Base-by-base conservation (phyloP, 495 filamentous ascomycete genomes). In the Aspergillus sclerotioniger region DNA sequence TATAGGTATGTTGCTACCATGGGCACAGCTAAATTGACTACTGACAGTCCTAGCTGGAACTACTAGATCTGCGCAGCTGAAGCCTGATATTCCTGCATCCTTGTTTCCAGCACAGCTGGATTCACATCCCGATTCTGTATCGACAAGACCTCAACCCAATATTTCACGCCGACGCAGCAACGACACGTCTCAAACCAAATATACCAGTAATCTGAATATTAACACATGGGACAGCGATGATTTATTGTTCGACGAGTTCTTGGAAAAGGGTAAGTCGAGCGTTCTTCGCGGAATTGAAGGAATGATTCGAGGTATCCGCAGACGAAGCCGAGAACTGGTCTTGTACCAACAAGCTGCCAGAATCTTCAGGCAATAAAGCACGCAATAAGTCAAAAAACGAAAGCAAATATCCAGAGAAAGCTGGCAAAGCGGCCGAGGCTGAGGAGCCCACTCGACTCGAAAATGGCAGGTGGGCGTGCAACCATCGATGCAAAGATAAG, bases 401-500 rank as follows among this genome's bases (percentile, higher is more conserved):
- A 54, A 58, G 32, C 31, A 59, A 56, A 57, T 62, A 43, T 21
- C 32, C 45, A 57, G 13, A 60, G 53, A n/a, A 35, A 61, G 25
- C 5, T 25, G 28, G 13, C 2, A 53, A 60, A 39, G 62, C 63
- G 46, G 54, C 62, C 3, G 65, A 64, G 8, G 59, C 72, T 15
- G 64, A 69, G 17, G 78, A 79, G 37, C 80, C 85, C 2, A 62
- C 75, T 10, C 82, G 78, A 59, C 82, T 95, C 55, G 73, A 82
- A 0, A 97, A 92, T 70, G 94, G 92, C 0, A 94, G 84, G 63
- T 97, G 89, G 87, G 80, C 81, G 44, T 98, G 93, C 73, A 91
- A 92, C 56, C 93, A 98, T 63, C 77, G 71, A 35, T 98, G 91
- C 67, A 90, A 86, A 35, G 82, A 90, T 58, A 88, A 87, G 59